Evolutionary conservation across 2,329 filamentous ascomycete species (phyloP), one percentile per base, ranked within the genome.

Genomic region (Zymoseptoria brevis): DNA sequence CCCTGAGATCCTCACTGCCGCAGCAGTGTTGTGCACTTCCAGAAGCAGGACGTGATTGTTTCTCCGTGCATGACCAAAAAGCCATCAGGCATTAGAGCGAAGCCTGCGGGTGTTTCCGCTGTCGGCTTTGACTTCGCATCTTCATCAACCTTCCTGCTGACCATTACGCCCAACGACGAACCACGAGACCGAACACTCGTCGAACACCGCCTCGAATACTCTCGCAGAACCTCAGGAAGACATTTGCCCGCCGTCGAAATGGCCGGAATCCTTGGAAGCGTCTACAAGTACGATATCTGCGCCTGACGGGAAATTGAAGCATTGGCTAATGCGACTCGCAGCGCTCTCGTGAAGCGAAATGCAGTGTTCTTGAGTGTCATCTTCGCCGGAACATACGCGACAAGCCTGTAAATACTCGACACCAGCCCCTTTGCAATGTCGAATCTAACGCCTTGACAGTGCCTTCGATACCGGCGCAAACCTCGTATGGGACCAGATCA

Each of bases 401-500:
- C 96, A 74, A 90, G 97, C 81, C 83, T 99, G 94, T 99, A 85
- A 79, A 64, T 62, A 57, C 58, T 62, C 59, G 50, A 26, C 48
- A 22, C 50, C 48, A 56, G 22, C 35, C 21, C 54, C 21, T 13
- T 26, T 19, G 65, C 52, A 24, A 16, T 8, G 21, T 26, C 24
- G 30, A 30, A n/a, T 60, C 64, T 68, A 59, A 67, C 52, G 55
- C 35, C 60, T 49, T 45, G 53, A 72, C 72, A 97, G 94, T 75
- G 84, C 82, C 71, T 97, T 90, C 77, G 91, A 97, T 79, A 83
- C 83, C 60, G 77, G 79, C 71, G 88, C 93, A 77, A 88, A 96
- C 79, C 87, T 81, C 75, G 72, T 96, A 75, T 99, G 94, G 94
- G 90, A 99, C 76, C 82, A 77, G 75, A 77, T 92, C 75, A 99